phyloP scores from a whole-genome alignment of 345 rosid genomes.

The Eutrema yunnanense region DNA sequence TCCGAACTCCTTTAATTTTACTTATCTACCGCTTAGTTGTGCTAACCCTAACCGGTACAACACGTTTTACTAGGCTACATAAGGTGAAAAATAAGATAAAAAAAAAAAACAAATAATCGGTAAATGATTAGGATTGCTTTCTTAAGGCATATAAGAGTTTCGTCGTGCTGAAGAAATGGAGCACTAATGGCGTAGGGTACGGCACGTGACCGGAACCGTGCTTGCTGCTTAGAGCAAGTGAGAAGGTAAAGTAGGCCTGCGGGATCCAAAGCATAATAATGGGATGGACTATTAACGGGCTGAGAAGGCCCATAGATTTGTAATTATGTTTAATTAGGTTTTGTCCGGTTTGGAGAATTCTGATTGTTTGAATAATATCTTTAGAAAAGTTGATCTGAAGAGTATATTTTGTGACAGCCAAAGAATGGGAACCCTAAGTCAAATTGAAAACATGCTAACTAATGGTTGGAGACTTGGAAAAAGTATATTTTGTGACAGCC shows the following conservation, averaged over 20 bases:
- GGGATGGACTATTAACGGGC: not conserved
- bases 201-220: constrained; percentile 17
- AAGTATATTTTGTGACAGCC: too few relatives aligned
- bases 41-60: too few relatives aligned
- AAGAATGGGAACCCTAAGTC: not conserved
- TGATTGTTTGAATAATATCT: not conserved
- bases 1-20: too few relatives aligned
- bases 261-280: not conserved
- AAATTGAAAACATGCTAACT: not conserved
- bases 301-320: not conserved
- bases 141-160: not conserved
- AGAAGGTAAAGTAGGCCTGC: not conserved
- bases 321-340: not conserved
- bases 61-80: not conserved
- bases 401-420: not conserved
- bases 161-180: constrained; percentile 33
- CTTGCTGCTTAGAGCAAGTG: not conserved
- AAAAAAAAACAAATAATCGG: not conserved
- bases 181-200: constrained; percentile 18
- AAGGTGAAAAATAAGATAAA: not conserved
- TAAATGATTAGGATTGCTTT: not conserved
- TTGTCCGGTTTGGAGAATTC: not conserved
- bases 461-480: too few relatives aligned
- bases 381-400: not conserved
- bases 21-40: too few relatives aligned